Conservation (phyloP, 352 stramenopile species). For the Phytophthora cactorum region DNA sequence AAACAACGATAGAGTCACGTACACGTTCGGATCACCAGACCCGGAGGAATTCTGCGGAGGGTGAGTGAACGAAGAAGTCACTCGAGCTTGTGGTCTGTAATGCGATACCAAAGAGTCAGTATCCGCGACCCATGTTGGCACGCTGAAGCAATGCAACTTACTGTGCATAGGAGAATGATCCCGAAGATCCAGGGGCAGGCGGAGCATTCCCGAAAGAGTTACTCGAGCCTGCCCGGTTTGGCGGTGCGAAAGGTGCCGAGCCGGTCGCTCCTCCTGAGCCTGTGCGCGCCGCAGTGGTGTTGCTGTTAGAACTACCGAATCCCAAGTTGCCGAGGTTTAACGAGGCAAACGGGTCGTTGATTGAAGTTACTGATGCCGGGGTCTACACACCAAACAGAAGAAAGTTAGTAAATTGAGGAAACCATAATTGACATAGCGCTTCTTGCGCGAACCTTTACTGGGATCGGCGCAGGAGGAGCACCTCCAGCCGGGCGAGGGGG, state of each 20-base stretch:
- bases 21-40: slow-evolving; percentile 58
- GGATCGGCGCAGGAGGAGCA: slow-evolving; percentile 28
- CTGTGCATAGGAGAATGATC: slow-evolving; percentile 48
- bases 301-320: slow-evolving; percentile 37
- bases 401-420: slow-evolving; percentile 5
- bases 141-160: slow-evolving; percentile 20
- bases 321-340: slow-evolving; percentile 67
- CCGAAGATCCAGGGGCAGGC: slow-evolving; percentile 25
- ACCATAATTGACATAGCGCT: not conserved
- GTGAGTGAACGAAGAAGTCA: slow-evolving; percentile 46
- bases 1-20: slow-evolving; percentile 21
- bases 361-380: slow-evolving; percentile 37
- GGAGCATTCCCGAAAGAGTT: slow-evolving; percentile 35
- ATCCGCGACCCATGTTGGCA: not conserved
- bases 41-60: slow-evolving; percentile 33
- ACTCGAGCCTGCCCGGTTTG: slow-evolving; percentile 18
- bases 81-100: slow-evolving; percentile 25
- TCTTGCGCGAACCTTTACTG: slow-evolving; percentile 44
- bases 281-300: slow-evolving; percentile 24
- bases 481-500: slow-evolving; percentile 18
- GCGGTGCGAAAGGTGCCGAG: slow-evolving; percentile 29
- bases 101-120: slow-evolving; percentile 13
- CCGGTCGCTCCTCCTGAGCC: slow-evolving; percentile 28
- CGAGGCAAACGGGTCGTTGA: slow-evolving; percentile 80
- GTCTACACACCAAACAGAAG: slow-evolving; percentile 16